A percentile compares a stretch with the other conserved stretches of the same genome.
phyloP scores from a whole-genome alignment of 2,329 filamentous ascomycete genomes.

The Cercospora sp. region DNA sequence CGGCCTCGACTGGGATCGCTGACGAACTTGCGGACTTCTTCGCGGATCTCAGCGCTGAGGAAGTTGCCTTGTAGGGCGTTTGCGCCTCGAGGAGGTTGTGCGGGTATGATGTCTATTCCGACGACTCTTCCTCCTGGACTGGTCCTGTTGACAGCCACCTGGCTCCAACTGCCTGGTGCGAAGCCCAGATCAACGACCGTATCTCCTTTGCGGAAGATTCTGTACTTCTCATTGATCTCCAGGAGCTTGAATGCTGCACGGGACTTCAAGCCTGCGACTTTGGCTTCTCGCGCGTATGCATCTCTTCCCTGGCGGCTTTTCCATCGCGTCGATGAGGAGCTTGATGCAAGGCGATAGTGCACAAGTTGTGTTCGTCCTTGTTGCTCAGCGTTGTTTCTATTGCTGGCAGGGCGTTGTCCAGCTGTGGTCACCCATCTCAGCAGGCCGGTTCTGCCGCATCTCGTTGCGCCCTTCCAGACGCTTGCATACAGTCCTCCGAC shows the following conservation, averaged over 20 bases:
- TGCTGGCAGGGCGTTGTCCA: background rate
- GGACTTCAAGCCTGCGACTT: conserved; percentile 78
- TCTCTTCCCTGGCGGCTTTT: conserved; percentile 76
- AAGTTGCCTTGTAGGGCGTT: conserved; percentile 96
- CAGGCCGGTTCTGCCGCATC: conserved; percentile 2
- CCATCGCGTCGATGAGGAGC: conserved; percentile 73
- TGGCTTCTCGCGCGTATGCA: conserved; percentile 70
- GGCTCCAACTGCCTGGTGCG: conserved; percentile 65
- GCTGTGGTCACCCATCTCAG: background rate
- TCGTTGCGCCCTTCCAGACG: background rate
- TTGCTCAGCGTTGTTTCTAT: background rate
- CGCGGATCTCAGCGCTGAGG: conserved; percentile 70
- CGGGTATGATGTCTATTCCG: conserved; percentile 91
- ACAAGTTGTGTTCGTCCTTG: background rate
- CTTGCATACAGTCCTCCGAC: conserved; percentile 11
- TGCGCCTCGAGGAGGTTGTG: conserved; percentile 86
- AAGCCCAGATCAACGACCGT: conserved; percentile 90
- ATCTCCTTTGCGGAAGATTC: conserved; percentile 74
- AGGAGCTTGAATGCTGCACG: conserved; percentile 91
- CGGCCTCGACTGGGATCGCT: conserved; percentile 62
- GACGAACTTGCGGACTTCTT: conserved; percentile 75
- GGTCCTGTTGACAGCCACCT: conserved; percentile 81
- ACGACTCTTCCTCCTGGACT: conserved; percentile 71
- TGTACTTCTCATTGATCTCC: conserved; percentile 82
- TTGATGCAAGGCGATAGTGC: conserved; percentile 23